These are phyloP conservation scores for Cucumis melo DNA, from an alignment of 306 rosid genomes.

Conservation along the genomic window DNA sequence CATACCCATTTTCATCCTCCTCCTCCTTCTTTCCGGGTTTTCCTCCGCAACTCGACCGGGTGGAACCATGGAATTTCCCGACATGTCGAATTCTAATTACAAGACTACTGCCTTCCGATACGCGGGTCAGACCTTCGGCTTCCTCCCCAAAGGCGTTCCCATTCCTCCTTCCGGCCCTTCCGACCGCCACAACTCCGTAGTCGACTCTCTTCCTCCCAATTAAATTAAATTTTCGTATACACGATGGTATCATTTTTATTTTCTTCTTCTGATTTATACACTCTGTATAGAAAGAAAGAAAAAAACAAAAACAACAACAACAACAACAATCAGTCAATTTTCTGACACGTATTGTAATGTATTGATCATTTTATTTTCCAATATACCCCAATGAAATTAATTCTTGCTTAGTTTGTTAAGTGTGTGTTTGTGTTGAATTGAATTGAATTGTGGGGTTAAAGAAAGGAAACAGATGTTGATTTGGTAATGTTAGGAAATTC, in stretches of 20 bases:
- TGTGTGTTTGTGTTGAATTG: not conserved
- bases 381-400: not conserved
- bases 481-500: too few relatives aligned
- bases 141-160: conserved; percentile 55
- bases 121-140: conserved; percentile 40
- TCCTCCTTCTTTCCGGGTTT: conserved; percentile 33
- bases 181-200: conserved; percentile 53
- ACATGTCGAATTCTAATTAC: conserved; percentile 7
- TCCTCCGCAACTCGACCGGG: conserved; percentile 53
- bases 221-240: not conserved
- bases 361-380: not conserved
- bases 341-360: not conserved
- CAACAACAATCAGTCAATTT: not conserved
- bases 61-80: conserved; percentile 8
- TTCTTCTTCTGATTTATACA: not conserved
- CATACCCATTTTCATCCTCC: conserved; percentile 15
- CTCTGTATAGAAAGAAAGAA: not conserved
- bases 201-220: conserved; percentile 41
- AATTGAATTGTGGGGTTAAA: too few relatives aligned
- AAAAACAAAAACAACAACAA: too few relatives aligned
- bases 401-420: too few relatives aligned
- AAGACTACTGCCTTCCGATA: conserved; percentile 9
- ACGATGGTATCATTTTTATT: not conserved
- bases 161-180: conserved; percentile 91
- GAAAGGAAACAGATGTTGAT: not conserved